Conservation (phyloP, 2,329 filamentous ascomycete species). For the Trematosphaeria pertusa region DNA sequence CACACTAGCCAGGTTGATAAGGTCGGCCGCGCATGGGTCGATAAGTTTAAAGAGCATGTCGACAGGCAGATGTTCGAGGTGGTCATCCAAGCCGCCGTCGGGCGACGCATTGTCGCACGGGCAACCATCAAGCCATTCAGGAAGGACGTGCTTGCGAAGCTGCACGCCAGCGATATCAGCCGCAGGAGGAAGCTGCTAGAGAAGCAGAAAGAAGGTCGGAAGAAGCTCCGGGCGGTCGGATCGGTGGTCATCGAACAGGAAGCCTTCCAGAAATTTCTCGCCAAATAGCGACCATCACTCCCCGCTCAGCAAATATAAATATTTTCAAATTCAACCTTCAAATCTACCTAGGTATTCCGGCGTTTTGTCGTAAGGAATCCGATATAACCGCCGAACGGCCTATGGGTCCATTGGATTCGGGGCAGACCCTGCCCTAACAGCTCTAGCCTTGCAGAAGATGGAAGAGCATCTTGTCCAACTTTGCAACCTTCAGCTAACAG, state of each 20-base stretch:
- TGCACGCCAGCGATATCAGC: slow-evolving; percentile 88
- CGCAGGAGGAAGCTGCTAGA: slow-evolving; percentile 86
- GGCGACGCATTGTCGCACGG: slow-evolving; percentile 81
- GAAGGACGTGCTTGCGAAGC: slow-evolving; percentile 91
- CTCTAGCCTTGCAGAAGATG: too few species aligned
- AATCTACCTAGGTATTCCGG: too few species aligned
- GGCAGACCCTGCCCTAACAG: too few species aligned
- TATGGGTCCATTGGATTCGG: too few species aligned
- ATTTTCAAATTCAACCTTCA: too few species aligned
- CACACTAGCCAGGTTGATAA: slow-evolving; percentile 82
- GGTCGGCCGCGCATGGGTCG: slow-evolving; percentile 86
- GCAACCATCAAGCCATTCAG: slow-evolving; percentile 97
- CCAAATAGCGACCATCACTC: slow-evolving; percentile 59
- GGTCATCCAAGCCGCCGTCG: slow-evolving; percentile 88
- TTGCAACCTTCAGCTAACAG: too few species aligned
- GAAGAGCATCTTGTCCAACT: too few species aligned
- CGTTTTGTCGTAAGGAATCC: too few species aligned
- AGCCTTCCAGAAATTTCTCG: slow-evolving; percentile 91
- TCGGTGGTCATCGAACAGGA: slow-evolving; percentile 97
- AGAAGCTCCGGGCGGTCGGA: slow-evolving; percentile 80
- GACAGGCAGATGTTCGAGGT: slow-evolving; percentile 98
- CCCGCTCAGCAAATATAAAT: slow-evolving; percentile 4
- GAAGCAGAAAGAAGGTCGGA: slow-evolving; percentile 95
- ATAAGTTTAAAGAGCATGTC: slow-evolving; percentile 96
- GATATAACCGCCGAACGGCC: too few species aligned